These are phyloP conservation scores for Saccharomyces uvarum DNA, from an alignment of 1,139 yeast species.

Conservation along the genomic window DNA sequence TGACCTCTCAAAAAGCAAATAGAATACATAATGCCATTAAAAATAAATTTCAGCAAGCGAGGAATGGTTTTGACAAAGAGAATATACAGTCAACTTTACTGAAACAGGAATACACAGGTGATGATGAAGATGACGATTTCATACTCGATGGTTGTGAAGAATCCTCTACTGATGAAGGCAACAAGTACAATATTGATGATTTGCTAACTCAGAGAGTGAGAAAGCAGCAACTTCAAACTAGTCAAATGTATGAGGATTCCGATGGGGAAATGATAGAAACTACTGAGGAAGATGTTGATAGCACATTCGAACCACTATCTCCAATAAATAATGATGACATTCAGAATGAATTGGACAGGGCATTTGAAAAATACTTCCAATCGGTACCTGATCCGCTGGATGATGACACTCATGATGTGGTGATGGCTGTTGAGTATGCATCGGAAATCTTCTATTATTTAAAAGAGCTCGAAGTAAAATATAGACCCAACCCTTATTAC, in stretches of 20 bases:
- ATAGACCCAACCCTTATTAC: slow-evolving; percentile 71
- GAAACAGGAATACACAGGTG: slow-evolving; percentile 1
- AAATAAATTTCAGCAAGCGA: not conserved
- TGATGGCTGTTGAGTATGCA: slow-evolving; percentile 90
- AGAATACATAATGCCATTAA: slow-evolving; percentile 6
- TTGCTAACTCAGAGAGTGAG: not conserved
- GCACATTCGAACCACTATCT: slow-evolving; percentile 28
- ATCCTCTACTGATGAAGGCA: slow-evolving; percentile 12
- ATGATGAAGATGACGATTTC: not conserved
- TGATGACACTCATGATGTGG: slow-evolving; percentile 80
- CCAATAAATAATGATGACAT: slow-evolving; percentile 20
- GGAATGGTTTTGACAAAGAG: slow-evolving; percentile 12
- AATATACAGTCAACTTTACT: slow-evolving; percentile 5
- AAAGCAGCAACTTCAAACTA: not conserved
- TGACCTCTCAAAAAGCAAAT: slow-evolving; percentile 19
- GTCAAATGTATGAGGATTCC: not conserved
- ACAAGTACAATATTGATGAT: slow-evolving; percentile 29
- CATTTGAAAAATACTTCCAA: slow-evolving; percentile 44
- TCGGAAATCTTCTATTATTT: slow-evolving; percentile 81
- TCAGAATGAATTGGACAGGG: slow-evolving; percentile 34
- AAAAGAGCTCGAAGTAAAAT: slow-evolving; percentile 64
- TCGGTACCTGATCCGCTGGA: slow-evolving; percentile 62
- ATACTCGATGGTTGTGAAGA: not conserved
- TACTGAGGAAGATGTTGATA: slow-evolving; percentile 25
- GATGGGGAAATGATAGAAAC: slow-evolving; percentile 2